A percentile compares a stretch with the other conserved stretches of the same genome.
These are phyloP conservation scores for Kalanchoe fedtschenkoi DNA, from an alignment of 164 flowering plant genomes.

Conservation along the genomic window DNA sequence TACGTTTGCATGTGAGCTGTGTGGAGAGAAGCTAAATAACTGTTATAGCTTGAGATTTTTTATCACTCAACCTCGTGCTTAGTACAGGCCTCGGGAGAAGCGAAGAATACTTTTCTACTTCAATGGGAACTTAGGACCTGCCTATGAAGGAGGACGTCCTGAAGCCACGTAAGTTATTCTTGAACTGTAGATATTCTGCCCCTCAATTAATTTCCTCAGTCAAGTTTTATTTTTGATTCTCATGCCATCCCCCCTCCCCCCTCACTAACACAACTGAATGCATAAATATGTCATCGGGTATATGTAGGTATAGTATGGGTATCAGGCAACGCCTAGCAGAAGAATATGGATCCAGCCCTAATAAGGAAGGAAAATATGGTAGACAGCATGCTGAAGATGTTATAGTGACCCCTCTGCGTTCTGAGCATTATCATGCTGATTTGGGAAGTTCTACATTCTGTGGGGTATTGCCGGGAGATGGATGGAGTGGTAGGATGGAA, in stretches of 20 bases:
- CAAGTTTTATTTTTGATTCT: too few relatives aligned
- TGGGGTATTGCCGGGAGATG: slow-evolving; percentile 97
- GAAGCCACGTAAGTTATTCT: slow-evolving; percentile 71
- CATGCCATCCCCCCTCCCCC: too few relatives aligned
- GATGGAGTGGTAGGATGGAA: slow-evolving; percentile 99
- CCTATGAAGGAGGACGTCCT: slow-evolving; percentile 72
- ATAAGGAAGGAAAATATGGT: slow-evolving; percentile 86
- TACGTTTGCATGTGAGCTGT: slow-evolving; percentile 11
- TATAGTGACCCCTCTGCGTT: slow-evolving; percentile 62
- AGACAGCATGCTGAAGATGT: slow-evolving; percentile 75
- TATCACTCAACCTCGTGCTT: slow-evolving; percentile 1
- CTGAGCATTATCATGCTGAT: slow-evolving; percentile 47
- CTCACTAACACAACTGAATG: background rate
- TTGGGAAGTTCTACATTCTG: slow-evolving; percentile 77
- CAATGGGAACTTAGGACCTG: slow-evolving; percentile 93
- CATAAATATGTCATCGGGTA: background rate
- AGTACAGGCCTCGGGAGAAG: slow-evolving; percentile 52
- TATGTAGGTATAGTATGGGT: slow-evolving; percentile 93
- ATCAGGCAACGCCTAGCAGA: slow-evolving; percentile 85
- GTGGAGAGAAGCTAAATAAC: background rate
- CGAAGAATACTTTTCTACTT: slow-evolving; percentile 75
- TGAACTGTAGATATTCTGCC: background rate
- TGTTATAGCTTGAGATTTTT: background rate
- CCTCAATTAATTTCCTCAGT: background rate
- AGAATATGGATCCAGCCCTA: slow-evolving; percentile 82